phyloP scores from a whole-genome alignment of 176 grass and related monocot genomes.

The Chloris gayana region DNA sequence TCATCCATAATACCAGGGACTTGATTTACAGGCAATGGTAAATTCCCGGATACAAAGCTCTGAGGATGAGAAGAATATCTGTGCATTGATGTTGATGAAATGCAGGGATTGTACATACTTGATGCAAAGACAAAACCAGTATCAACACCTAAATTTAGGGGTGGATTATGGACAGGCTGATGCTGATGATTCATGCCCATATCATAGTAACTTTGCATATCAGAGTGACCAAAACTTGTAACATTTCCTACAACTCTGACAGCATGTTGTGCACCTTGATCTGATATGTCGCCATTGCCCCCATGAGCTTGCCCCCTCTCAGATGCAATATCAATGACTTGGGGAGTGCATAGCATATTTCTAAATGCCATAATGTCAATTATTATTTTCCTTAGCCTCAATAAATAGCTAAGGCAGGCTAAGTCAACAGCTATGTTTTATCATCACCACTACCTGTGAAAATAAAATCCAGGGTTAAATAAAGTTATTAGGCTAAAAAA shows the following conservation, averaged over 20 bases:
- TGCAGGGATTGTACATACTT: conserved; percentile 54
- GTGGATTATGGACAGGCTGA: conserved; percentile 46
- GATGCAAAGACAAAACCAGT: conserved; percentile 48
- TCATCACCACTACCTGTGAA: conserved; percentile 61
- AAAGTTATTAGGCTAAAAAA: conserved; percentile 5
- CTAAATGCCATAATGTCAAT: conserved; percentile 61
- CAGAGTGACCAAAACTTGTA: conserved; percentile 33
- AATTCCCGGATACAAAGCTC: conserved; percentile 37
- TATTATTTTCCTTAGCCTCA: conserved; percentile 49
- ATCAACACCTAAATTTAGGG: conserved; percentile 50
- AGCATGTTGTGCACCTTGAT: conserved; percentile 52
- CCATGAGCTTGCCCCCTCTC: conserved; percentile 44
- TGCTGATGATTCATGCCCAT: conserved; percentile 48
- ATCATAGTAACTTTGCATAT: conserved; percentile 43
- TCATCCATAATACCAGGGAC: conserved; percentile 51
- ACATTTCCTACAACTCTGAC: conserved; percentile 50
- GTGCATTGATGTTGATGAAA: conserved; percentile 53
- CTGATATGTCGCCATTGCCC: conserved; percentile 39
- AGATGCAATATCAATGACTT: conserved; percentile 61
- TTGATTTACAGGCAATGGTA: conserved; percentile 49
- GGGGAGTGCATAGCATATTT: conserved; percentile 53
- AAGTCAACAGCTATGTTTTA: conserved; percentile 56
- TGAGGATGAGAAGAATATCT: conserved; percentile 50
- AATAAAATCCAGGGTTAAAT: conserved; percentile 18
- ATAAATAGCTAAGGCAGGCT: conserved; percentile 49